phyloP scores from a whole-genome alignment of 2,329 filamentous ascomycete genomes.

The Diplodia mutila region DNA sequence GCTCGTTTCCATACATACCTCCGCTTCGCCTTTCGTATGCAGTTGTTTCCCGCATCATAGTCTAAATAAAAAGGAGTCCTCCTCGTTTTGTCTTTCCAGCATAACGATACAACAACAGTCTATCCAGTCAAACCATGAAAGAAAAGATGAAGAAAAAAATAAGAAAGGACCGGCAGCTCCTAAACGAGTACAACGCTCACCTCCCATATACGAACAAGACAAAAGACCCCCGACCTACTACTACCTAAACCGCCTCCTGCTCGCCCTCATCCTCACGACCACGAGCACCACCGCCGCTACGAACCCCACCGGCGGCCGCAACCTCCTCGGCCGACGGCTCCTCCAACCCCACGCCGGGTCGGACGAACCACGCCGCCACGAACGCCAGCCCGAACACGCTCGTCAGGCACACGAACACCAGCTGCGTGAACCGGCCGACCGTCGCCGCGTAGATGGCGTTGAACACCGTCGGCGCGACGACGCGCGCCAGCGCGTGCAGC shows the following conservation, averaged over 20 bases:
- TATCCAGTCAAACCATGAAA: not conserved
- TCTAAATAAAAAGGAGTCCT: not conserved
- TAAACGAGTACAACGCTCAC: too few species aligned
- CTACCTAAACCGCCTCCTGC: not conserved
- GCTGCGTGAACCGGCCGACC: slow-evolving; percentile 75
- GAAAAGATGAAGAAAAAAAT: not conserved
- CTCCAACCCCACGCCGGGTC: slow-evolving; percentile 39
- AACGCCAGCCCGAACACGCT: slow-evolving; percentile 69
- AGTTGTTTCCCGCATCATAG: not conserved
- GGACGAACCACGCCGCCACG: slow-evolving; percentile 69
- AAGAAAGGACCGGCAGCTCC: too few species aligned
- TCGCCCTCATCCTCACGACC: not conserved
- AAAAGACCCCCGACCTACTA: not conserved
- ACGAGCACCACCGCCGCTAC: not conserved
- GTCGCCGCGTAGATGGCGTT: slow-evolving; percentile 85
- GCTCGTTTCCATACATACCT: too few species aligned
- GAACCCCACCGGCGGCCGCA: not conserved
- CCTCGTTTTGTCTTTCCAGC: not conserved
- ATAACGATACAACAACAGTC: not conserved
- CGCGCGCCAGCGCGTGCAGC: slow-evolving; percentile 77
- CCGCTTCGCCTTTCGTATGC: not conserved
- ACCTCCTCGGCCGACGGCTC: slow-evolving; percentile 6
- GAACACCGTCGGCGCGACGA: slow-evolving; percentile 80
- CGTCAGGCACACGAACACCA: slow-evolving; percentile 77
- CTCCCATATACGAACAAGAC: not conserved